A percentile compares a stretch with the other conserved stretches of the same genome.
Evolutionary conservation across 306 rosid genomes (phyloP).

Genomic region (Ormosia emarginata): DNA sequence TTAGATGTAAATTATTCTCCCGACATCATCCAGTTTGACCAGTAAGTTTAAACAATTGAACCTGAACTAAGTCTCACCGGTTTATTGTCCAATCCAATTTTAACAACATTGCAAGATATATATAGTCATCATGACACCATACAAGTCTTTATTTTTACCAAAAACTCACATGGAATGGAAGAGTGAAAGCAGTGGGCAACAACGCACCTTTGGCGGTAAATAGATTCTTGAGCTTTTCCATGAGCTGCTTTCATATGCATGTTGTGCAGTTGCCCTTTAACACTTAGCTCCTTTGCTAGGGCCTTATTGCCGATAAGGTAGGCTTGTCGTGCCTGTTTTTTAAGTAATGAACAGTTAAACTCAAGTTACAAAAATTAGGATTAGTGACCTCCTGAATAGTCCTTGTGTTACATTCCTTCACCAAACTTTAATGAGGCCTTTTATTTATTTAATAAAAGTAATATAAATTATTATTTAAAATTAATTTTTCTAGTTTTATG

Average conservation of each 20-base stretch:
- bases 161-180: neutral
- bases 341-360: constrained; percentile 21
- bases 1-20: neutral
- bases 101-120: neutral
- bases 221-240: constrained; percentile 93
- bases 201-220: constrained; percentile 91
- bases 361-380: constrained; percentile 9
- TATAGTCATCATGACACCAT: neutral
- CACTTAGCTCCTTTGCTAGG: constrained; percentile 88
- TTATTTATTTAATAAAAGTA: too few relatives aligned
- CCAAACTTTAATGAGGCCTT: neutral
- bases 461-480: too few relatives aligned
- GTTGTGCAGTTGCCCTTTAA: constrained; percentile 86
- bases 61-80: neutral
- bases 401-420: neutral
- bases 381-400: neutral
- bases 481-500: too few relatives aligned
- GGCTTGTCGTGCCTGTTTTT: constrained; percentile 91
- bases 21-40: neutral
- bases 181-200: constrained; percentile 17
- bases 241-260: constrained; percentile 96
- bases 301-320: constrained; percentile 90
- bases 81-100: neutral
- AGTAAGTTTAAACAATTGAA: neutral
- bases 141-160: neutral